These are phyloP conservation scores for Sporothrix globosa DNA, from an alignment of 2,329 filamentous ascomycete species.

Conservation along the genomic window DNA sequence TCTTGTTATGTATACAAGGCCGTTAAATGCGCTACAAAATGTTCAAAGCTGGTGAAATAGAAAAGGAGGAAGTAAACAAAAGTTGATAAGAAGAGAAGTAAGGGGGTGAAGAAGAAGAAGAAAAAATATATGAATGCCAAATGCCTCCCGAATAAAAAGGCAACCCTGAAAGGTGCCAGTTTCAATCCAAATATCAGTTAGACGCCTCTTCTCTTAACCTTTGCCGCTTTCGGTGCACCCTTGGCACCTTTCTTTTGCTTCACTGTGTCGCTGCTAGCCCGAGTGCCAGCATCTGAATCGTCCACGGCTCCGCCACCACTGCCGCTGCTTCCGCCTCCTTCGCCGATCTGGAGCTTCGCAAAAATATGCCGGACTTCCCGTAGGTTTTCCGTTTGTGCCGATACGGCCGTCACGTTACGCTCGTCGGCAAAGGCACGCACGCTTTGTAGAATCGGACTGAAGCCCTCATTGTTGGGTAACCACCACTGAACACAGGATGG, in stretches of 20 bases:
- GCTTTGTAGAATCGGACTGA: conserved; percentile 71
- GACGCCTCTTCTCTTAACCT: conserved; percentile 20
- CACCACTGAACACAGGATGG: conserved; percentile 79
- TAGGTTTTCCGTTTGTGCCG: conserved; percentile 65
- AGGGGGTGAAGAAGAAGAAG: not conserved
- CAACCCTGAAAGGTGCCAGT: not conserved
- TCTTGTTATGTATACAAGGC: conserved; percentile 16
- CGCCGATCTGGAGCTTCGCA: conserved; percentile 58
- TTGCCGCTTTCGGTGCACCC: not conserved
- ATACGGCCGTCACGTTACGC: conserved; percentile 64
- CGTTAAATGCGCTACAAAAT: conserved; percentile 6
- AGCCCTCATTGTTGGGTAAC: conserved; percentile 80
- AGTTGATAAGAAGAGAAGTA: not conserved
- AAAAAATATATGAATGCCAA: not conserved
- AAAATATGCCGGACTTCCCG: conserved; percentile 77
- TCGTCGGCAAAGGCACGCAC: conserved; percentile 83
- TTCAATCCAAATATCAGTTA: not conserved
- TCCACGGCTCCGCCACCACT: conserved; percentile 8
- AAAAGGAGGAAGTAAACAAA: not conserved
- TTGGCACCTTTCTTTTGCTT: not conserved
- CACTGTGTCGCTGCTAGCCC: not conserved
- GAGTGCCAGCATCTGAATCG: conserved; percentile 14
- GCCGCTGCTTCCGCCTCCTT: conserved; percentile 7
- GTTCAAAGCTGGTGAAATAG: not conserved
- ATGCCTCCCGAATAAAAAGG: too few species aligned